Conservation (phyloP, 2,329 filamentous ascomycete species). For the Penicillium sp. region DNA sequence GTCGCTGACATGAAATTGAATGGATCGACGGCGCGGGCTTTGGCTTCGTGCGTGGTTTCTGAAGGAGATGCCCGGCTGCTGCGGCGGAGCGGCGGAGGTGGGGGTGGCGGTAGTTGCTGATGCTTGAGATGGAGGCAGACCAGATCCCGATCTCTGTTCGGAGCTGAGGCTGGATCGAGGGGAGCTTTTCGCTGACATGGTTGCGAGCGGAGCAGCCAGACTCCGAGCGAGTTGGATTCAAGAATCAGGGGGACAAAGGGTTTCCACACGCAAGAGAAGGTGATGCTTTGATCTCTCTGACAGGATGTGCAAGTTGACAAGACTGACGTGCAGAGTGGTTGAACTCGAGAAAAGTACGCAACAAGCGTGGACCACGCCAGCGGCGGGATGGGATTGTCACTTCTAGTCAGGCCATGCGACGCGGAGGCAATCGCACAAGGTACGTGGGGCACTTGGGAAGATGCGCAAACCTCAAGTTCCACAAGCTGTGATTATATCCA, state of each 20-base stretch:
- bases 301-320: too few relatives aligned
- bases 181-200: slow-evolving; percentile 16
- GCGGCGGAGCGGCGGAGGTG: slow-evolving; percentile 7
- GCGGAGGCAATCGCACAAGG: not conserved
- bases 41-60: slow-evolving; percentile 18
- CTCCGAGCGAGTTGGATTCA: not conserved
- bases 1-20: slow-evolving; percentile 33
- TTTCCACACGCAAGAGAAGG: not conserved
- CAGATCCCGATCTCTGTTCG: slow-evolving; percentile 11
- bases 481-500: too few relatives aligned
- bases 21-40: slow-evolving; percentile 31
- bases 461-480: too few relatives aligned
- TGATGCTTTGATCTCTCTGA: too few relatives aligned
- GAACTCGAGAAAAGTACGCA: too few relatives aligned
- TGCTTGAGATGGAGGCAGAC: slow-evolving; percentile 9
- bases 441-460: not conserved
- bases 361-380: slow-evolving; percentile 12
- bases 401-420: not conserved
- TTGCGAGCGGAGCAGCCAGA: not conserved
- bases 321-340: too few relatives aligned
- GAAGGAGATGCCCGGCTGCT: slow-evolving; percentile 19
- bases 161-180: slow-evolving; percentile 17
- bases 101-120: too few relatives aligned
- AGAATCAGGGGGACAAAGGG: not conserved
- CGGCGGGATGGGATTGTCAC: not conserved